Base-by-base conservation (phyloP, 441 rosid genomes). In the Pelargonium hybrid region DNA sequence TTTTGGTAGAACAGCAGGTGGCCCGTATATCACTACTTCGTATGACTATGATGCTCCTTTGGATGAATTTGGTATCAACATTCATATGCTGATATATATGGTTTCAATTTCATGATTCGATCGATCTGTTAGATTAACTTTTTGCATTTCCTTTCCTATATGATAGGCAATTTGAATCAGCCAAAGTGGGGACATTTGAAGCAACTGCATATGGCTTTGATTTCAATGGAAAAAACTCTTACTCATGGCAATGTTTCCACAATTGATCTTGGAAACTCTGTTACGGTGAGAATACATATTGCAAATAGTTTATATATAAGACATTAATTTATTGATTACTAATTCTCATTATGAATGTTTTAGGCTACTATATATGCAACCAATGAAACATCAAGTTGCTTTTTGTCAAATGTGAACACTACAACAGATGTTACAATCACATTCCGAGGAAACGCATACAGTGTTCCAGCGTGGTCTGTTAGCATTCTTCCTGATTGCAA, bases 101-200 rank as follows among this genome's bases (percentile, higher is more conserved):
- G 8, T 39, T 8, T 9, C 1, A 39, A 39, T 39, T 39, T 39
- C 45, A 39, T 9, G 10, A 39, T 39, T 41, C 23, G 13, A 25
- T 15, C 14, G 9, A 7, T 52, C 17, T 29, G 10, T 34, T 23
- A 2, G 10, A 7, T 39, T 39, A 39, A 39, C 45, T 9, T 7
- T 39, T 31, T 25, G 17, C 29, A 10, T 11, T 9, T 63, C n/a
- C 26, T 13, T 2, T 65, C 13, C 1, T 7, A 17, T 54, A 9
- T 54, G 6, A 17, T 20, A 76, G 79, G 79, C 8, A 65, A 39
- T 37, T 25, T 72, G 65, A 76, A 76, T 65, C 76, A 76, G 18
- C 79, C 79, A 0, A 76, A 76, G 25, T 76, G 71, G 73, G 79
- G 79, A 18, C 79, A 76, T 56, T 67, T 76, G 13, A 76, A 65